phyloP scores from a whole-genome alignment of 495 filamentous ascomycete species.

The Haplographium delicatum region DNA sequence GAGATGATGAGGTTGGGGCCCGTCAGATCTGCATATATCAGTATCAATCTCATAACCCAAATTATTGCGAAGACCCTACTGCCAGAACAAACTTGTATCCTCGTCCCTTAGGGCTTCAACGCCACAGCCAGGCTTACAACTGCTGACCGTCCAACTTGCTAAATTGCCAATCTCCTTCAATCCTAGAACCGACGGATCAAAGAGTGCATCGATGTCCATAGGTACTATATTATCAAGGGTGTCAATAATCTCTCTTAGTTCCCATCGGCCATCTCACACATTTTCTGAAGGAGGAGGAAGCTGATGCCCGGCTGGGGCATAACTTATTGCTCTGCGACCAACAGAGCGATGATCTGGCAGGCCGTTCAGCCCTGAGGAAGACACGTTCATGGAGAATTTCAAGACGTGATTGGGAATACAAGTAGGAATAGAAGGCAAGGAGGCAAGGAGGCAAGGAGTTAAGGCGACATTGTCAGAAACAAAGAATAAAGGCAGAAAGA shows the following conservation, averaged over 20 bases:
- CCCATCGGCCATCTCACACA: too few relatives aligned
- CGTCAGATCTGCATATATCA: slow-evolving; percentile 60
- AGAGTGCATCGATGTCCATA: slow-evolving; percentile 30
- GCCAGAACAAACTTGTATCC: slow-evolving; percentile 81
- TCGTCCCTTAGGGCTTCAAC: slow-evolving; percentile 79
- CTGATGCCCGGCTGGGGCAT: too few relatives aligned
- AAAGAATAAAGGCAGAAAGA: slow-evolving; percentile 12
- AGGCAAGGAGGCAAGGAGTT: too few relatives aligned
- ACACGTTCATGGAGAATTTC: too few relatives aligned
- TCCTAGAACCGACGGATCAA: slow-evolving; percentile 40
- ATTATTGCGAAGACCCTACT: slow-evolving; percentile 40
- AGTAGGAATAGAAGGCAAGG: too few relatives aligned
- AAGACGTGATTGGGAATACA: too few relatives aligned
- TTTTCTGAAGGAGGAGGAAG: too few relatives aligned
- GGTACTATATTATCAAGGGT: slow-evolving; percentile 16
- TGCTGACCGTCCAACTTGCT: slow-evolving; percentile 87
- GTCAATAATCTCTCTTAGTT: too few relatives aligned
- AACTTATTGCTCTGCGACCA: too few relatives aligned
- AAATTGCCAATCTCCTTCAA: slow-evolving; percentile 93
- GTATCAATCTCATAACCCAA: background rate
- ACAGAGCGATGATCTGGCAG: too few relatives aligned
- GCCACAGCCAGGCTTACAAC: slow-evolving; percentile 86
- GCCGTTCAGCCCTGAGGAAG: too few relatives aligned
- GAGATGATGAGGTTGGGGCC: slow-evolving; percentile 89
- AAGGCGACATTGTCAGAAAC: background rate